These are phyloP conservation scores for Infundibulicybe gibba DNA, from an alignment of 768 basidiomycete genomes.

Conservation along the genomic window DNA sequence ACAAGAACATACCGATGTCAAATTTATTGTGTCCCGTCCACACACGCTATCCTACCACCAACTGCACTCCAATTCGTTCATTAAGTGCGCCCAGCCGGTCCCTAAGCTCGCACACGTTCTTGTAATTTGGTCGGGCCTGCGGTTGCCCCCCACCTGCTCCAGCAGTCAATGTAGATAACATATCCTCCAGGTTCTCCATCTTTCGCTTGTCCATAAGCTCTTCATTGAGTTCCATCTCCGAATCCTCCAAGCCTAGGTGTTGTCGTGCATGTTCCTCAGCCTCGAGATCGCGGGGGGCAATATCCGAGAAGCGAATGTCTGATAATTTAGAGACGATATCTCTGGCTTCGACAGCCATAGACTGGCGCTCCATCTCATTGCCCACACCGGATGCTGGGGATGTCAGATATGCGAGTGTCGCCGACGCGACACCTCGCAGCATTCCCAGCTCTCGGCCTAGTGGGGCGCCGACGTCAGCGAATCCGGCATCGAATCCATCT, in stretches of 20 bases:
- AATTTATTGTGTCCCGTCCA: too few species aligned
- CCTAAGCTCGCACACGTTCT: too few species aligned
- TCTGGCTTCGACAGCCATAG: constrained; percentile 40
- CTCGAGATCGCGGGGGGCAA: constrained; percentile 73
- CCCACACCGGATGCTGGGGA: constrained; percentile 16
- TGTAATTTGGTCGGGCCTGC: constrained; percentile 12
- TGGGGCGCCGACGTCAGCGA: constrained; percentile 66
- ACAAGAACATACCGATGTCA: too few species aligned
- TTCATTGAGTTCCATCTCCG: constrained; percentile 31
- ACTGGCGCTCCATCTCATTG: constrained; percentile 6
- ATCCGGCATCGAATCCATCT: constrained; percentile 87
- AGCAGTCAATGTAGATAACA: constrained; percentile 41
- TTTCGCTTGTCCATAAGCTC: constrained; percentile 42
- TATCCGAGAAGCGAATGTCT: constrained; percentile 61
- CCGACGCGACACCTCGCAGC: constrained; percentile 69
- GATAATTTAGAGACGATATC: constrained; percentile 55
- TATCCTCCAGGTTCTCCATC: constrained; percentile 55
- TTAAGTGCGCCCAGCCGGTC: too few species aligned
- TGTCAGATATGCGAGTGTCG: constrained; percentile 54
- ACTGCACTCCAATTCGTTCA: too few species aligned
- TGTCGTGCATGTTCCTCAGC: constrained; percentile 74
- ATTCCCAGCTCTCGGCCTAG: constrained; percentile 75
- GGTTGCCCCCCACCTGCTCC: constrained; percentile 22
- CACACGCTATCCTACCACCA: too few species aligned
- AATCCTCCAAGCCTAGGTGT: constrained; percentile 46